Evolutionary conservation across 768 basidiomycete species (phyloP).

Genomic region (Collybia nuda): DNA sequence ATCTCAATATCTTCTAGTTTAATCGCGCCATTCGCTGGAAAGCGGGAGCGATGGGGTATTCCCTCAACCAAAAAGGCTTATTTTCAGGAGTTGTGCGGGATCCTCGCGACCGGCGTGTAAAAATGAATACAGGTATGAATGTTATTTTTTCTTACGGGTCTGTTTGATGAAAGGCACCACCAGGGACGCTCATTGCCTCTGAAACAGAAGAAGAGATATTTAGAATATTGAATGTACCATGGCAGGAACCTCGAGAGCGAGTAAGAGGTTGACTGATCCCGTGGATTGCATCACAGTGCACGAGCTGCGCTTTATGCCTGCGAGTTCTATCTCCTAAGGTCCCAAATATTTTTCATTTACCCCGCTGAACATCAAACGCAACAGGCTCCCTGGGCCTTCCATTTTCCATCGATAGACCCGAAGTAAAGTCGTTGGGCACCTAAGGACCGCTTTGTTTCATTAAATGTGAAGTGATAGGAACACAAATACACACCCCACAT

Average conservation of each 20-base stretch:
- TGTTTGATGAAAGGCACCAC: neutral
- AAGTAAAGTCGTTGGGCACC: too few relatives aligned
- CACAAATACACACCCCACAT: too few relatives aligned
- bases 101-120: slow-evolving; percentile 57
- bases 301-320: too few relatives aligned
- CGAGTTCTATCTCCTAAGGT: too few relatives aligned
- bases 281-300: too few relatives aligned
- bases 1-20: slow-evolving; percentile 50
- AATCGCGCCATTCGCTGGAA: slow-evolving; percentile 87
- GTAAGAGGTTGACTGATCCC: slow-evolving; percentile 38
- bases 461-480: too few relatives aligned
- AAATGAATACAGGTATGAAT: slow-evolving; percentile 56
- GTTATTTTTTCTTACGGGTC: neutral
- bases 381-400: too few relatives aligned
- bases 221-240: slow-evolving; percentile 70
- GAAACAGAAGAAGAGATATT: slow-evolving; percentile 90
- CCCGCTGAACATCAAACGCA: too few relatives aligned
- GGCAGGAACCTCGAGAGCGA: slow-evolving; percentile 81
- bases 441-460: too few relatives aligned
- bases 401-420: too few relatives aligned
- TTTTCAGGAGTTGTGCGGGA: slow-evolving; percentile 73
- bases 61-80: slow-evolving; percentile 86
- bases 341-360: too few relatives aligned
- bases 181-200: slow-evolving; percentile 73
- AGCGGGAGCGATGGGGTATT: slow-evolving; percentile 78